A percentile compares a stretch with the other conserved stretches of the same genome.
Evolutionary conservation across 2,329 filamentous ascomycete genomes (phyloP).

Genomic region (Didymellaceae sp.): DNA sequence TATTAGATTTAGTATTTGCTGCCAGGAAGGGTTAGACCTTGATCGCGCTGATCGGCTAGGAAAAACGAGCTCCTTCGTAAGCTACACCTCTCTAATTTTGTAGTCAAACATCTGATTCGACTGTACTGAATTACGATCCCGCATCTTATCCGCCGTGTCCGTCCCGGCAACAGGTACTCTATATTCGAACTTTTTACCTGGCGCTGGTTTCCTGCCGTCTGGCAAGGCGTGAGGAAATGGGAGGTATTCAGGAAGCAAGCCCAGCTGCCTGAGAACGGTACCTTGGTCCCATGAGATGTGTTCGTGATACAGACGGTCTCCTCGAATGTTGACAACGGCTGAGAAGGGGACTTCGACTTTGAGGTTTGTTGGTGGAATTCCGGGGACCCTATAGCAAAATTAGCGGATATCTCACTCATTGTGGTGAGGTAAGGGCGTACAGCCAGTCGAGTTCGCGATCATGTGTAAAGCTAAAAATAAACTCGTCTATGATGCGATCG

Average conservation of each 20-base stretch:
- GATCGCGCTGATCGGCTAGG: too few relatives aligned
- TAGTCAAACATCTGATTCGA: slow-evolving; percentile 52
- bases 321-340: slow-evolving; percentile 69
- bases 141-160: slow-evolving; percentile 59
- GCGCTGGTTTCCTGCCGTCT: slow-evolving; percentile 31
- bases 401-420: too few relatives aligned
- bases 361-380: slow-evolving; percentile 12
- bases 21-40: too few relatives aligned
- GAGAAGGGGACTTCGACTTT: slow-evolving; percentile 67
- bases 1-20: too few relatives aligned
- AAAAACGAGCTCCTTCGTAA: too few relatives aligned
- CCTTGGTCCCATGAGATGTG: slow-evolving; percentile 73
- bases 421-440: slow-evolving; percentile 25
- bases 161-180: slow-evolving; percentile 63
- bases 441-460: slow-evolving; percentile 30
- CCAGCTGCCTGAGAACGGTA: slow-evolving; percentile 65
- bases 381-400: slow-evolving; percentile 13
- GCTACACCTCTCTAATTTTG: slow-evolving; percentile 1
- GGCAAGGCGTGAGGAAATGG: slow-evolving; percentile 58
- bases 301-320: slow-evolving; percentile 70
- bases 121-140: slow-evolving; percentile 53
- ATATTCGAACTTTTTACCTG: slow-evolving; percentile 59
- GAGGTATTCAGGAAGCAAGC: slow-evolving; percentile 67
- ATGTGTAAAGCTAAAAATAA: slow-evolving; percentile 34
- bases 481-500: slow-evolving; percentile 61